A percentile compares a stretch with the other conserved stretches of the same genome.
Evolutionary conservation across 2,329 filamentous ascomycete species (phyloP).

Genomic region (Cryphonectria radicalis): DNA sequence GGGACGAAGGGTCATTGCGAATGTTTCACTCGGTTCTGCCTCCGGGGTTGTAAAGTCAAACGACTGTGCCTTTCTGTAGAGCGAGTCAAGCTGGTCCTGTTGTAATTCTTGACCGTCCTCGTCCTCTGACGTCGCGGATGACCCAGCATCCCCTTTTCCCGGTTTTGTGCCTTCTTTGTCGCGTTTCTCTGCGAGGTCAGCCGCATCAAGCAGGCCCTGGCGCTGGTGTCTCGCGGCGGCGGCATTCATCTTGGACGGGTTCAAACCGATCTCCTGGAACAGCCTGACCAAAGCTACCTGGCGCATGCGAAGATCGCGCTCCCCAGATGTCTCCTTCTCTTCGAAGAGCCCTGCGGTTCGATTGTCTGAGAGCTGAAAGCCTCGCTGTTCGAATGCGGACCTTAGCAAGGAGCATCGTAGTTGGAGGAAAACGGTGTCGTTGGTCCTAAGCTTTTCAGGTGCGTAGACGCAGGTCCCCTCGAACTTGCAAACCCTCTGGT

Average conservation of each 20-base stretch:
- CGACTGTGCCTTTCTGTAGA: conserved; percentile 95
- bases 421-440: conserved; percentile 94
- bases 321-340: conserved; percentile 82
- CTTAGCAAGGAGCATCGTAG: conserved; percentile 76
- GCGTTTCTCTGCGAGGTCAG: conserved; percentile 82
- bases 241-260: conserved; percentile 75
- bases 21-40: conserved; percentile 80
- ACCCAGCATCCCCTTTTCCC: conserved; percentile 41
- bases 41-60: conserved; percentile 94
- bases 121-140: conserved; percentile 61
- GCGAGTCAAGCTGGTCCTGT: conserved; percentile 89
- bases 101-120: conserved; percentile 92
- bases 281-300: conserved; percentile 88
- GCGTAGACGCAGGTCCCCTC: conserved; percentile 88
- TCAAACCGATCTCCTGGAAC: conserved; percentile 85
- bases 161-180: conserved; percentile 51
- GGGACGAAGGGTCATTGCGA: conserved; percentile 80
- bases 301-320: conserved; percentile 79
- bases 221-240: conserved; percentile 77
- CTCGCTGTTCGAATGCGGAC: conserved; percentile 70
- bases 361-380: conserved; percentile 69
- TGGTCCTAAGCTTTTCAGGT: conserved; percentile 81
- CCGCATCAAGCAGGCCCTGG: conserved; percentile 84
- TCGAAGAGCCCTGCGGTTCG: conserved; percentile 77
- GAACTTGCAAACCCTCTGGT: conserved; percentile 86